Percentiles rank a stretch among this genome's conserved stretches.
phyloP scores from a whole-genome alignment of 108 stramenopile species.

The Nannochloropsis gaditana region DNA sequence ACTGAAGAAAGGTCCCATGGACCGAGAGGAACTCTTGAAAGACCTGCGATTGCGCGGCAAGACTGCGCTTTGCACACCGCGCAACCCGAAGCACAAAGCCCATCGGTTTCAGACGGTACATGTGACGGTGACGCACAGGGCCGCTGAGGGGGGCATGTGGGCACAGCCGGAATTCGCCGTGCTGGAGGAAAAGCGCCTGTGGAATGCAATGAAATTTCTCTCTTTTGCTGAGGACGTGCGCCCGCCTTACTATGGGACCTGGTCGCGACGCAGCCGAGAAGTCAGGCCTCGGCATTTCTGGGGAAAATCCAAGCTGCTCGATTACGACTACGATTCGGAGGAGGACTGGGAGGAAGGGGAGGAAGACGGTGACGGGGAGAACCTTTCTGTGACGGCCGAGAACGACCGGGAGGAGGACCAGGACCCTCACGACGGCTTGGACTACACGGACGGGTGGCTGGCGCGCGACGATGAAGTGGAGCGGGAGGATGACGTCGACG shows the following conservation, averaged over 20 bases:
- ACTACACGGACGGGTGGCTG: conserved; percentile 50
- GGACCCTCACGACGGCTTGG: conserved; percentile 42
- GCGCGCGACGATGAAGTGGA: conserved; percentile 46
- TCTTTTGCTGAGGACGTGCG: conserved; percentile 48
- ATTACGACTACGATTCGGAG: conserved; percentile 52
- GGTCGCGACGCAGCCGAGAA: conserved; percentile 38
- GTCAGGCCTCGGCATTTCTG: conserved; percentile 48
- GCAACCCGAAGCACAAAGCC: not conserved
- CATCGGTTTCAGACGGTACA: conserved; percentile 12
- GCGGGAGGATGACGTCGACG: conserved; percentile 32
- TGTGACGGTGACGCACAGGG: not conserved
- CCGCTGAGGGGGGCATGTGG: not conserved
- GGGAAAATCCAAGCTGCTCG: conserved; percentile 33
- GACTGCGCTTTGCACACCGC: not conserved
- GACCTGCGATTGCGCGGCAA: not conserved
- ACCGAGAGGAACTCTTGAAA: not conserved
- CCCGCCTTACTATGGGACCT: conserved; percentile 53
- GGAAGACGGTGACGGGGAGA: conserved; percentile 14
- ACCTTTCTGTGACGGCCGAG: not conserved
- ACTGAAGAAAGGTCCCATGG: not conserved
- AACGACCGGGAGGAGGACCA: conserved; percentile 45
- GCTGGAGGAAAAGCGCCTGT: conserved; percentile 23
- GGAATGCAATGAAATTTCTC: conserved; percentile 48
- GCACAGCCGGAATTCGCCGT: not conserved
- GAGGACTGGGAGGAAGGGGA: conserved; percentile 37